phyloP scores from a whole-genome alignment of 2,329 filamentous ascomycete species.

The Colletotrichum sp. region DNA sequence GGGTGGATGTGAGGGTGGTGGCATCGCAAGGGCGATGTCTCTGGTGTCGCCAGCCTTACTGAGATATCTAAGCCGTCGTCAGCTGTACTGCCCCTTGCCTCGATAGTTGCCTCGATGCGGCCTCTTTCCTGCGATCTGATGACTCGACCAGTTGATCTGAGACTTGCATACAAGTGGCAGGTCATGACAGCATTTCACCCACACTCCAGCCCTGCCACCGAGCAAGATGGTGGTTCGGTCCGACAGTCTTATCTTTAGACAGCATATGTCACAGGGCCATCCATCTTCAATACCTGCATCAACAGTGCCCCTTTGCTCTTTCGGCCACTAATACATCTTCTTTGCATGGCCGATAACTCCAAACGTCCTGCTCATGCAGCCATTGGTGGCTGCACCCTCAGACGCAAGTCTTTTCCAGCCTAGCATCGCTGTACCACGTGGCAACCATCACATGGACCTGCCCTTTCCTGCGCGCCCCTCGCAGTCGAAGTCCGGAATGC shows the following conservation, averaged over 20 bases:
- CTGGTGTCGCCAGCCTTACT: not conserved
- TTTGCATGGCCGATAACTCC: not conserved
- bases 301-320: not conserved
- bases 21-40: not conserved
- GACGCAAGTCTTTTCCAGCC: not conserved
- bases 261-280: not conserved
- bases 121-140: not conserved
- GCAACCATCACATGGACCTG: not conserved
- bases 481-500: not conserved
- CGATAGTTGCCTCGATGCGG: not conserved
- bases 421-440: conserved; percentile 11
- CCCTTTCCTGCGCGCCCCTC: not conserved
- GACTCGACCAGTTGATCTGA: not conserved
- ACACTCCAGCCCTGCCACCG: not conserved
- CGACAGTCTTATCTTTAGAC: not conserved
- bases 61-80: not conserved
- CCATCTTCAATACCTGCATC: not conserved
- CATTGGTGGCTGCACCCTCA: not conserved
- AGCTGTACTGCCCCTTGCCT: not conserved
- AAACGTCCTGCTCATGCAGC: not conserved
- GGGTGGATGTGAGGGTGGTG: not conserved
- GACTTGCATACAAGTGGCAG: not conserved
- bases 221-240: not conserved
- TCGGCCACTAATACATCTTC: not conserved
- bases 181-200: not conserved